Conservation (phyloP, 225 moss, liverwort and hornwort genomes). For the Ulota crispa region DNA sequence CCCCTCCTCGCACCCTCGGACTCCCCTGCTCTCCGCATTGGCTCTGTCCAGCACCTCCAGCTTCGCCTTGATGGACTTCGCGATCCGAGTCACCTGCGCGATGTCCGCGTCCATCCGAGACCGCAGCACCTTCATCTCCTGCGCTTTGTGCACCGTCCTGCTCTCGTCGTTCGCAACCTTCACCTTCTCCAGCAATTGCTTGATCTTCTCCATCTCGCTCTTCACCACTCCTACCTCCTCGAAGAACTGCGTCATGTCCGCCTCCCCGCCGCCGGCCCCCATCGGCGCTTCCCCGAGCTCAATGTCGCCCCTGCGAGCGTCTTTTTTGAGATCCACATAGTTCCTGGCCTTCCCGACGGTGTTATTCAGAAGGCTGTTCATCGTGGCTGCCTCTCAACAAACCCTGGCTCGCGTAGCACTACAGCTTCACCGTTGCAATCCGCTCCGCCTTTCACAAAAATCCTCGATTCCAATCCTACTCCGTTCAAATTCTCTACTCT, state of each 20-base stretch:
- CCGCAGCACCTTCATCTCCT: constrained; percentile 56
- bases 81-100: constrained; percentile 51
- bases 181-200: constrained; percentile 54
- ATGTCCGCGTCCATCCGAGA: constrained; percentile 63
- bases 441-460: background rate
- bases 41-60: constrained; percentile 56
- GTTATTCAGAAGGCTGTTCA: constrained; percentile 48
- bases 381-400: constrained; percentile 20
- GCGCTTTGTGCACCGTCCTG: constrained; percentile 48
- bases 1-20: constrained; percentile 52
- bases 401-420: background rate
- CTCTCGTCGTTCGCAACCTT: constrained; percentile 48
- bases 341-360: constrained; percentile 45
- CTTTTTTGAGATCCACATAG: constrained; percentile 60
- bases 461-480: background rate
- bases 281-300: constrained; percentile 40
- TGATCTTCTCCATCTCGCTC: constrained; percentile 57
- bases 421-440: background rate
- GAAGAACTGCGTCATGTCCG: constrained; percentile 54
- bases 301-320: constrained; percentile 37
- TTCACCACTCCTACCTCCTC: constrained; percentile 54
- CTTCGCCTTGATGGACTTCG: constrained; percentile 50
- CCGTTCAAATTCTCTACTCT: background rate
- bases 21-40: constrained; percentile 49
- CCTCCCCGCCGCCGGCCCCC: constrained; percentile 24